phyloP scores from a whole-genome alignment of 164 flowering plant species.

The Cinnamomum chago region DNA sequence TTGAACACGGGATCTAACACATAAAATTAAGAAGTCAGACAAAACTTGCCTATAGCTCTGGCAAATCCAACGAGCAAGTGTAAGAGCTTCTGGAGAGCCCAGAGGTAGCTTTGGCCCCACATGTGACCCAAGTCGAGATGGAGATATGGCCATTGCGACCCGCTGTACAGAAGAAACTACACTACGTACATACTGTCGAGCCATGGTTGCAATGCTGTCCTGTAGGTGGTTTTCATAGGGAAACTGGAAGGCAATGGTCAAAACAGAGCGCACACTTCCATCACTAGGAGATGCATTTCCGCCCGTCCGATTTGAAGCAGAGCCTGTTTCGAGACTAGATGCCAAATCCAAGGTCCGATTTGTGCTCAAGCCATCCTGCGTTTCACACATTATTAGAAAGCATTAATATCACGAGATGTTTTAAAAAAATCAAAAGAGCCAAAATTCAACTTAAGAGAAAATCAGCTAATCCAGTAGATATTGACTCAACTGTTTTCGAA shows the following conservation, averaged over 20 bases:
- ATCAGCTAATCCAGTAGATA: background rate
- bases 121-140: slow-evolving; percentile 57
- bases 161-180: slow-evolving; percentile 90
- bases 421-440: background rate
- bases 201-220: slow-evolving; percentile 82
- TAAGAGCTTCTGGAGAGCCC: slow-evolving; percentile 82
- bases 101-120: slow-evolving; percentile 55
- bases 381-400: slow-evolving; percentile 28
- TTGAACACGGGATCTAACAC: no score
- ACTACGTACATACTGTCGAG: slow-evolving; percentile 84
- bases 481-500: slow-evolving; percentile 67
- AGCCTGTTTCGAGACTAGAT: slow-evolving; percentile 88
- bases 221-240: slow-evolving; percentile 75
- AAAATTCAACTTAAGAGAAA: background rate
- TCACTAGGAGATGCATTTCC: slow-evolving; percentile 34
- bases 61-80: slow-evolving; percentile 91
- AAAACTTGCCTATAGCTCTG: slow-evolving; percentile 76
- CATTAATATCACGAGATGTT: slow-evolving; percentile 1
- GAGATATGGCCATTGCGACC: slow-evolving; percentile 83
- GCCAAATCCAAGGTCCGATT: slow-evolving; percentile 78
- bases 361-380: slow-evolving; percentile 42
- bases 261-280: slow-evolving; percentile 49
- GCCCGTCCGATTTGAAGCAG: slow-evolving; percentile 35
- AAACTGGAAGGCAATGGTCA: slow-evolving; percentile 95
- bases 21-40: background rate